A percentile compares a stretch with the other conserved stretches of the same genome.
Evolutionary conservation across 805 yeast species (phyloP).

Genomic region (Candida tammaniensis): DNA sequence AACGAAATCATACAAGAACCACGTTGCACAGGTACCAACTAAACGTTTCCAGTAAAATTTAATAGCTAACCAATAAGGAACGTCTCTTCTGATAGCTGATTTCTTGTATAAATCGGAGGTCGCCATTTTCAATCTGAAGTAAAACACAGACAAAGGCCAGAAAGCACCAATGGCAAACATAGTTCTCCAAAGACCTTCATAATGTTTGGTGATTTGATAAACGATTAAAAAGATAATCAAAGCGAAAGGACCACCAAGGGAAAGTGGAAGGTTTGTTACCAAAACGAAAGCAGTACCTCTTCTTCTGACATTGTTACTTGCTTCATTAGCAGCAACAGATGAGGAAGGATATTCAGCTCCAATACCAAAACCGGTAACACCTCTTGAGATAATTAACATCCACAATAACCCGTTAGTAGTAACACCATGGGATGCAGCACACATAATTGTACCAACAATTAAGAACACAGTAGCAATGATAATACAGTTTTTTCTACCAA

Average conservation of each 20-base stretch:
- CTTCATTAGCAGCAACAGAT: conserved; percentile 66
- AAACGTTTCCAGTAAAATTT: conserved; percentile 68
- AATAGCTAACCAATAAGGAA: conserved; percentile 53
- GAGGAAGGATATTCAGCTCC: conserved; percentile 78
- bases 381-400: conserved; percentile 74
- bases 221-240: conserved; percentile 66
- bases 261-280: conserved; percentile 70
- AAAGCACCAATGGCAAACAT: conserved; percentile 62
- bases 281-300: conserved; percentile 66
- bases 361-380: conserved; percentile 74
- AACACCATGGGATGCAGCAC: conserved; percentile 68
- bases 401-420: conserved; percentile 64
- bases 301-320: conserved; percentile 60
- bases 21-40: conserved; percentile 68
- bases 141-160: conserved; percentile 72
- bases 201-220: conserved; percentile 50
- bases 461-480: conserved; percentile 59
- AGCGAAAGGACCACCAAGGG: conserved; percentile 80
- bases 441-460: conserved; percentile 61
- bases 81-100: conserved; percentile 56
- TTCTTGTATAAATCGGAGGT: conserved; percentile 63
- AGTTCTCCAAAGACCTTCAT: conserved; percentile 64
- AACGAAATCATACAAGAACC: conserved; percentile 82
- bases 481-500: conserved; percentile 72
- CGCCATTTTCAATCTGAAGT: conserved; percentile 68